Conservation (phyloP, 208 protist genomes). For the Wallacemonas sp. region DNA sequence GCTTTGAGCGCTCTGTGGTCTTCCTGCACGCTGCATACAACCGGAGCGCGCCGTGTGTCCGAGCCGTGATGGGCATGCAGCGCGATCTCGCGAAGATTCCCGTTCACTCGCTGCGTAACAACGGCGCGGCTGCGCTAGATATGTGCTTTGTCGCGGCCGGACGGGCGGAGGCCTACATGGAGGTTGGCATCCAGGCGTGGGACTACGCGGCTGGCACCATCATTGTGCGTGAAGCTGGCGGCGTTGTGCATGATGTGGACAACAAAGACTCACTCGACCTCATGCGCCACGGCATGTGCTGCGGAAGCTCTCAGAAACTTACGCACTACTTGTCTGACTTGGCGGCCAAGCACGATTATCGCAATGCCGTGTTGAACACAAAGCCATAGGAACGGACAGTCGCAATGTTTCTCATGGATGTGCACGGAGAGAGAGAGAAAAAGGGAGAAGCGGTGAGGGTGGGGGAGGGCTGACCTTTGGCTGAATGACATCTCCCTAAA, state of each 20-base stretch:
- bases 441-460: too few species aligned
- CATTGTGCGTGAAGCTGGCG: slow-evolving; percentile 87
- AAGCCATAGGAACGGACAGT: slow-evolving; percentile 1
- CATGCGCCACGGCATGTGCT: slow-evolving; percentile 61
- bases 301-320: slow-evolving; percentile 55
- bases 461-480: too few species aligned
- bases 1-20: slow-evolving; percentile 60
- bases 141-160: slow-evolving; percentile 89
- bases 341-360: slow-evolving; percentile 64
- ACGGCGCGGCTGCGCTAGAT: slow-evolving; percentile 73
- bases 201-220: slow-evolving; percentile 78
- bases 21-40: slow-evolving; percentile 66
- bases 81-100: slow-evolving; percentile 54
- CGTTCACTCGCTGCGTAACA: slow-evolving; percentile 72
- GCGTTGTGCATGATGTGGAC: slow-evolving; percentile 85
- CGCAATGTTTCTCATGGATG: too few species aligned
- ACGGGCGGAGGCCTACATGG: slow-evolving; percentile 71
- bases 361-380: slow-evolving; percentile 27
- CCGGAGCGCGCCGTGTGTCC: slow-evolving; percentile 44
- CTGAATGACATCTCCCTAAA: too few species aligned
- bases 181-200: slow-evolving; percentile 79
- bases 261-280: slow-evolving; percentile 60
- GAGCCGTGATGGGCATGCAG: slow-evolving; percentile 60
- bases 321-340: slow-evolving; percentile 57
- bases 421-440: too few species aligned